Conservation (phyloP, 192 early-diverging fungal genomes). For the Umbelopsis sp. region DNA sequence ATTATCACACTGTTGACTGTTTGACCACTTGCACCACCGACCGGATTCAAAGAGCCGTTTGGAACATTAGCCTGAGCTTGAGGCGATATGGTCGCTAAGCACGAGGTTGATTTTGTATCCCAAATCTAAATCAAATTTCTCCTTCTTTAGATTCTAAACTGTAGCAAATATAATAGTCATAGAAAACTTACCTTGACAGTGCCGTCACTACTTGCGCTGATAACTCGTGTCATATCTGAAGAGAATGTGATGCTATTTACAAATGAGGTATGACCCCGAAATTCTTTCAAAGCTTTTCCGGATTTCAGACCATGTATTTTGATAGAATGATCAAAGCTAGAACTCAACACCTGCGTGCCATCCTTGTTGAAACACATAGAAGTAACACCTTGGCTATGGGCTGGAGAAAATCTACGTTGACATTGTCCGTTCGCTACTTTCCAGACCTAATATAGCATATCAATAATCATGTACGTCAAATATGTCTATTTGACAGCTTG, state of each 20-base stretch:
- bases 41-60: slow-evolving; percentile 25
- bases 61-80: slow-evolving; percentile 42
- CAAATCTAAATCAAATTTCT: slow-evolving; percentile 66
- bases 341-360: slow-evolving; percentile 77
- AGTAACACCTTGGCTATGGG: slow-evolving; percentile 86
- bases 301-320: slow-evolving; percentile 91
- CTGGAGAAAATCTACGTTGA: slow-evolving; percentile 71
- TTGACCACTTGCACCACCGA: slow-evolving; percentile 53
- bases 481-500: not conserved
- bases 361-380: slow-evolving; percentile 79
- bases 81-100: slow-evolving; percentile 63
- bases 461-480: too few species aligned
- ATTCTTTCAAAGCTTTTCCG: slow-evolving; percentile 89
- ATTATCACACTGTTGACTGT: slow-evolving; percentile 63
- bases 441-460: slow-evolving; percentile 62
- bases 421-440: slow-evolving; percentile 76
- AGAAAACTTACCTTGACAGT: slow-evolving; percentile 67
- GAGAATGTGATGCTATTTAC: slow-evolving; percentile 83
- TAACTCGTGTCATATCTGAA: slow-evolving; percentile 65
- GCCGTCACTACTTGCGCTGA: slow-evolving; percentile 88
- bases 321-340: slow-evolving; percentile 78
- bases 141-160: not conserved
- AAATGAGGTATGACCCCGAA: slow-evolving; percentile 89
- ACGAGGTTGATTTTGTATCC: slow-evolving; percentile 80
- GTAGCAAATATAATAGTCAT: not conserved